Conservation (phyloP, 2,329 filamentous ascomycete genomes). For the Coniochaeta pulveracea region DNA sequence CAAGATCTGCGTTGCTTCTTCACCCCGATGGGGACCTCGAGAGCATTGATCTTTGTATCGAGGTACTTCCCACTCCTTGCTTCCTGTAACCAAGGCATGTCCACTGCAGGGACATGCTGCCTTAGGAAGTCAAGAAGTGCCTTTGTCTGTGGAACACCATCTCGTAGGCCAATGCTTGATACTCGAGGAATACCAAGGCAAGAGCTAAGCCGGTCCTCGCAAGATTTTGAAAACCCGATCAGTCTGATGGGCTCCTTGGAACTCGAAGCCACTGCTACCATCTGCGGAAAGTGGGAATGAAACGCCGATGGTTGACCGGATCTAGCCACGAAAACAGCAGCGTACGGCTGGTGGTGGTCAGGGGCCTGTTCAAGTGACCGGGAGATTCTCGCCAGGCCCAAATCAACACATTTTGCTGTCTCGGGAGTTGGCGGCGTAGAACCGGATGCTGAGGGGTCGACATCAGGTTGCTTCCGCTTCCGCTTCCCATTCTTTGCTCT, state of each 20-base stretch:
- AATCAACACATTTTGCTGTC: conserved; percentile 44
- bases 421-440: conserved; percentile 31
- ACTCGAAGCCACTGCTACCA: conserved; percentile 32
- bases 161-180: conserved; percentile 49
- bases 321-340: conserved; percentile 45
- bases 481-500: conserved; percentile 41
- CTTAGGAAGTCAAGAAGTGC: conserved; percentile 45
- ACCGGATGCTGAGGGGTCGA: conserved; percentile 8
- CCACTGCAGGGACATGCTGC: conserved; percentile 37
- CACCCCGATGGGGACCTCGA: conserved; percentile 26
- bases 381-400: conserved; percentile 55
- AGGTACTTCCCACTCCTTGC: conserved; percentile 25
- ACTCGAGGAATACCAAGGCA: conserved; percentile 51
- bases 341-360: conserved; percentile 30
- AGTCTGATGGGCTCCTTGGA: conserved; percentile 37
- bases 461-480: conserved; percentile 17
- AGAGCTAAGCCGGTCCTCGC: conserved; percentile 43
- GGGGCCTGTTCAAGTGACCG: conserved; percentile 38
- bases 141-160: conserved; percentile 43
- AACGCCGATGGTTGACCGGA: conserved; percentile 47
- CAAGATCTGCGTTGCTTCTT: conserved; percentile 18
- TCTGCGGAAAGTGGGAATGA: conserved; percentile 45
- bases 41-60: conserved; percentile 34
- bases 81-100: conserved; percentile 46
- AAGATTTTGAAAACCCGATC: conserved; percentile 49